Evolutionary conservation across 2,329 filamentous ascomycete species (phyloP).

Genomic region (Scytalidium sp.): DNA sequence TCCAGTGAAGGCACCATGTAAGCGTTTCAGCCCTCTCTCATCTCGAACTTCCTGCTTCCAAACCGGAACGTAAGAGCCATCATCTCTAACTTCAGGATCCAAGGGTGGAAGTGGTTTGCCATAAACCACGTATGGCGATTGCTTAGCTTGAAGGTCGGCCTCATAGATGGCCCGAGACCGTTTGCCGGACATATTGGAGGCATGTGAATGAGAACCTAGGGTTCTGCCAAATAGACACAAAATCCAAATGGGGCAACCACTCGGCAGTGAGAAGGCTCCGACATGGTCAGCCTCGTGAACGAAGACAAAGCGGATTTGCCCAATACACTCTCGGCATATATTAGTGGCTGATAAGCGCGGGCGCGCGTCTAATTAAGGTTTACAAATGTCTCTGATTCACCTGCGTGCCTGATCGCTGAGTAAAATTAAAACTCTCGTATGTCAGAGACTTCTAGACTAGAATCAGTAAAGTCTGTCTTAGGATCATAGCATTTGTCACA

Average conservation of each 20-base stretch:
- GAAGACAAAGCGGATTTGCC: neutral
- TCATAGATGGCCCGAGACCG: conserved; percentile 77
- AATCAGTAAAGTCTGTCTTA: no score
- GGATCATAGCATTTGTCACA: no score
- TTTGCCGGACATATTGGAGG: conserved; percentile 67
- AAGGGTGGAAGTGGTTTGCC: conserved; percentile 81
- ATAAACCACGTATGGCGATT: conserved; percentile 74
- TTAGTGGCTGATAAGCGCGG: neutral
- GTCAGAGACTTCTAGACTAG: no score
- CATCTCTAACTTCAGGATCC: conserved; percentile 75
- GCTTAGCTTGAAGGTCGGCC: conserved; percentile 62
- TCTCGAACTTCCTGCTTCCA: conserved; percentile 99
- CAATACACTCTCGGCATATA: neutral
- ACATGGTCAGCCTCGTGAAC: neutral
- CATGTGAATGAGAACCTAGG: conserved; percentile 8
- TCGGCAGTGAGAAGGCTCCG: conserved; percentile 3
- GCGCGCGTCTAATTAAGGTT: neutral
- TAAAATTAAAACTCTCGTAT: no score
- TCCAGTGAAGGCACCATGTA: conserved; percentile 95
- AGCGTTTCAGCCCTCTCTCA: conserved; percentile 81
- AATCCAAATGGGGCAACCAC: neutral
- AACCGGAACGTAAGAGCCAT: conserved; percentile 89
- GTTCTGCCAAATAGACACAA: neutral
- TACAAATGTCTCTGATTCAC: no score
- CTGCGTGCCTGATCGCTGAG: neutral